phyloP scores from a whole-genome alignment of 257 asterid species.

The Gardenia jasminoides region DNA sequence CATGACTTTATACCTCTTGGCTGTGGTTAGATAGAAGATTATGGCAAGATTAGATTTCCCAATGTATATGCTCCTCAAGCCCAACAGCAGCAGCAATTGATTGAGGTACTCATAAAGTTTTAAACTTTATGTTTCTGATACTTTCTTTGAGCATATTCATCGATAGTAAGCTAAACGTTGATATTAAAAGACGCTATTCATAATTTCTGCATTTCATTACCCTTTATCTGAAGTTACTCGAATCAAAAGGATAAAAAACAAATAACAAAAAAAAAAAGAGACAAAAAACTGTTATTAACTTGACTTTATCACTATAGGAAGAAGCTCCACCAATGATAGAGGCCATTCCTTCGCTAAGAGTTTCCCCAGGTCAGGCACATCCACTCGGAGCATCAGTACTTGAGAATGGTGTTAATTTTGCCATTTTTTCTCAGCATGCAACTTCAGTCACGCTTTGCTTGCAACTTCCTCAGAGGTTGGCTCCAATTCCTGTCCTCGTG shows the following conservation, averaged over 20 bases:
- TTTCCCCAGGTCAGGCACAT: constrained; percentile 75
- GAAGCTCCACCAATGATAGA: constrained; percentile 47
- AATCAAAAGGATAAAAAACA: too few relatives aligned
- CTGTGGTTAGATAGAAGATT: constrained; percentile 27
- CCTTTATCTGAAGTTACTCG: background rate
- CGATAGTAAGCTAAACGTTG: background rate
- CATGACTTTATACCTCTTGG: constrained; percentile 9
- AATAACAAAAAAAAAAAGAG: too few relatives aligned
- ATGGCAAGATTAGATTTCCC: constrained; percentile 17
- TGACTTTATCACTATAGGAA: constrained; percentile 42
- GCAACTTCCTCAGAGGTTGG: constrained; percentile 62
- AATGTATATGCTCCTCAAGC: constrained; percentile 24
- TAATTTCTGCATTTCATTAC: background rate
- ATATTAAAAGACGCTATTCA: background rate
- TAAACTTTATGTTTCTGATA: background rate
- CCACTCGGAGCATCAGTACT: constrained; percentile 85
- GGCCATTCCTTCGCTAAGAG: constrained; percentile 33
- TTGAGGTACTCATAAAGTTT: constrained; percentile 24
- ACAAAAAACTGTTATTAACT: background rate
- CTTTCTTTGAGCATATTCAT: background rate
- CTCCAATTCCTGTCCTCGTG: constrained; percentile 19
- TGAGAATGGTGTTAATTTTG: constrained; percentile 81
- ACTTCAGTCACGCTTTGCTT: constrained; percentile 79
- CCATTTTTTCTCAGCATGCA: constrained; percentile 88
- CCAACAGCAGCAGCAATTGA: constrained; percentile 14